A percentile compares a stretch with the other conserved stretches of the same genome.
These are phyloP conservation scores for Monilinia polystroma DNA, from an alignment of 2,329 filamentous ascomycete genomes.

Conservation along the genomic window DNA sequence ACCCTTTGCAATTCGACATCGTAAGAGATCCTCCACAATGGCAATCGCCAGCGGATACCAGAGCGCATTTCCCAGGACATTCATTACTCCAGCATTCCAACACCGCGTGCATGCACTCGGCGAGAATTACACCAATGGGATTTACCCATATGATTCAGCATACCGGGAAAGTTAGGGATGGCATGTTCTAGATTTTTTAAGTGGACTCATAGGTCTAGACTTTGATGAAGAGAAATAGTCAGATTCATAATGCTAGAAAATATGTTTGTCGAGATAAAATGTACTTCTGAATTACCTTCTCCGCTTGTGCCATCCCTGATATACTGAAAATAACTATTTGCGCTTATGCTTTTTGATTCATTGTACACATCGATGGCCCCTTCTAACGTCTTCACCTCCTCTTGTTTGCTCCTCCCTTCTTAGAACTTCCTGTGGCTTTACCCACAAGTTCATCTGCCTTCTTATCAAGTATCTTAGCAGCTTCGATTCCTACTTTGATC, in stretches of 20 bases:
- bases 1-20: no score
- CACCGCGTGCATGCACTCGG: not conserved
- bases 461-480: slow-evolving; percentile 37
- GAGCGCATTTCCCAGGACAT: not conserved
- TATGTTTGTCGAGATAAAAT: not conserved
- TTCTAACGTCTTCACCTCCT: slow-evolving; percentile 42
- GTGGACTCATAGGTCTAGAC: not conserved
- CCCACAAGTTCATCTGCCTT: slow-evolving; percentile 29
- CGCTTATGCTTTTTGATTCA: not conserved
- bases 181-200: not conserved
- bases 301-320: not conserved
- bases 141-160: not conserved
- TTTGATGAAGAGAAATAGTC: no score
- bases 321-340: not conserved
- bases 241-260: not conserved
- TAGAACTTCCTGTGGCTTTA: slow-evolving; percentile 49
- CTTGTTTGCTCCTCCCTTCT: slow-evolving; percentile 51
- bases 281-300: not conserved
- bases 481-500: slow-evolving; percentile 37
- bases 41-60: not conserved
- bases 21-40: no score
- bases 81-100: not conserved
- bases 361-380: not conserved
- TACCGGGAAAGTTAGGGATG: not conserved
- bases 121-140: not conserved